phyloP scores from a whole-genome alignment of 1,139 yeast genomes.

The Spathaspora sp. region DNA sequence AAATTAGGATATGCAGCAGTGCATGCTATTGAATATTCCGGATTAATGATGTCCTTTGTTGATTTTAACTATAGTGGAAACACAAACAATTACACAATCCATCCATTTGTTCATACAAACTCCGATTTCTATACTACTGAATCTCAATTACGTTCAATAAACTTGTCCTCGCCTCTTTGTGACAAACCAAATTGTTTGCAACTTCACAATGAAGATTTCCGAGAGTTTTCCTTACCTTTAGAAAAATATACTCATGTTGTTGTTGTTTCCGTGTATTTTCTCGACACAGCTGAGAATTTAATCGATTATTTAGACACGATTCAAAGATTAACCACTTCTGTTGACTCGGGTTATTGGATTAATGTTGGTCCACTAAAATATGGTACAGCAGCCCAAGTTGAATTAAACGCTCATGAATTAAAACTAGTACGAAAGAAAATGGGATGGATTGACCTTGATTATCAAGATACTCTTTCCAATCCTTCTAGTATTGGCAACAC shows the following conservation, averaged over 20 bases:
- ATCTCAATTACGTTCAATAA: constrained; percentile 50
- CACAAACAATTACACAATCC: constrained; percentile 26
- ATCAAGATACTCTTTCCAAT: constrained; percentile 10
- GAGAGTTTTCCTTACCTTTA: constrained; percentile 40
- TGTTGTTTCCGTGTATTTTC: constrained; percentile 70
- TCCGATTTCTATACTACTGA: constrained; percentile 59
- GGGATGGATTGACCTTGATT: constrained; percentile 61
- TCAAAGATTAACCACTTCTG: constrained; percentile 35
- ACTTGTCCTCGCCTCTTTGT: constrained; percentile 9
- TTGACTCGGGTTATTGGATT: constrained; percentile 65
- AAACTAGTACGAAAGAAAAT: constrained; percentile 44
- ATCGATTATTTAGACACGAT: constrained; percentile 70
- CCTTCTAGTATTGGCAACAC: constrained; percentile 21
- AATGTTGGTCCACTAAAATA: constrained; percentile 86
- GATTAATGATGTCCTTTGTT: constrained; percentile 67
- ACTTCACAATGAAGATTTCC: constrained; percentile 66
- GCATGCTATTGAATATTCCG: constrained; percentile 70
- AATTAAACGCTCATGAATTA: constrained; percentile 67
- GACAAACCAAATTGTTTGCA: constrained; percentile 46
- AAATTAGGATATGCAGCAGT: constrained; percentile 40
- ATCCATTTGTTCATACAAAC: constrained; percentile 71
- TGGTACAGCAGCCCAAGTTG: constrained; percentile 83
- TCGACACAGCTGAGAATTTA: constrained; percentile 85
- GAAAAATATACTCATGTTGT: constrained; percentile 47
- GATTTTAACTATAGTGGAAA: constrained; percentile 46